phyloP scores from a whole-genome alignment of 306 rosid species.

The Bauhinia variegata region DNA sequence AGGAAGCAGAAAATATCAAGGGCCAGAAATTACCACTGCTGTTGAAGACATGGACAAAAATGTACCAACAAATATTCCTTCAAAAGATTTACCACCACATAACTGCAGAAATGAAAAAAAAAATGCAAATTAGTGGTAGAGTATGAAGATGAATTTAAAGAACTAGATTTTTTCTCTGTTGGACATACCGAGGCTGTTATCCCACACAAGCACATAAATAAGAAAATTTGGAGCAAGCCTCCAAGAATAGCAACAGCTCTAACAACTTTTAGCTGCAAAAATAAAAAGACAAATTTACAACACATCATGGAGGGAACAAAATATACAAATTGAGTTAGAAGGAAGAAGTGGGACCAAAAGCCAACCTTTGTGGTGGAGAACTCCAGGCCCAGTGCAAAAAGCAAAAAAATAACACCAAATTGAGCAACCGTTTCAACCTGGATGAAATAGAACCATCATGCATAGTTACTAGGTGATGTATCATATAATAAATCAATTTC shows the following conservation, averaged over 20 bases:
- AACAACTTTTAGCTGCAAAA: constrained; percentile 85
- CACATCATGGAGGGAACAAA: constrained; percentile 19
- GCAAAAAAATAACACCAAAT: constrained; percentile 97
- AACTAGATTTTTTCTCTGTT: constrained; percentile 8
- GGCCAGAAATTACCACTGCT: constrained; percentile 75
- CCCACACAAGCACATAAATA: constrained; percentile 94
- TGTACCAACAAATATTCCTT: constrained; percentile 88
- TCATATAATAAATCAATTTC: constrained; percentile 5
- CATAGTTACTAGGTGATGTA: constrained; percentile 19
- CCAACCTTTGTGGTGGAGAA: constrained; percentile 84
- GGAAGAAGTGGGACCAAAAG: constrained; percentile 26
- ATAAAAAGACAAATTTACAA: constrained; percentile 32
- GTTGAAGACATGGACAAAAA: constrained; percentile 94
- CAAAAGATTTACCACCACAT: constrained; percentile 95
- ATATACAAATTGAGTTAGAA: constrained; percentile 26
- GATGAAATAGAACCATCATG: constrained; percentile 30
- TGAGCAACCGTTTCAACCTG: constrained; percentile 99
- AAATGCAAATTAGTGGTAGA: neutral
- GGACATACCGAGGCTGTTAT: constrained; percentile 79
- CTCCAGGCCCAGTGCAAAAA: constrained; percentile 92
- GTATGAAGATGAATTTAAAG: neutral
- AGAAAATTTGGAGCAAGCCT: constrained; percentile 87
- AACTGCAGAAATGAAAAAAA: constrained; percentile 62
- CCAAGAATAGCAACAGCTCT: constrained; percentile 96
- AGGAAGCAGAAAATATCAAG: constrained; percentile 26